These are phyloP conservation scores for Nematocida ironsii DNA, from an alignment of 371 early-diverging fungal species.

Conservation along the genomic window DNA sequence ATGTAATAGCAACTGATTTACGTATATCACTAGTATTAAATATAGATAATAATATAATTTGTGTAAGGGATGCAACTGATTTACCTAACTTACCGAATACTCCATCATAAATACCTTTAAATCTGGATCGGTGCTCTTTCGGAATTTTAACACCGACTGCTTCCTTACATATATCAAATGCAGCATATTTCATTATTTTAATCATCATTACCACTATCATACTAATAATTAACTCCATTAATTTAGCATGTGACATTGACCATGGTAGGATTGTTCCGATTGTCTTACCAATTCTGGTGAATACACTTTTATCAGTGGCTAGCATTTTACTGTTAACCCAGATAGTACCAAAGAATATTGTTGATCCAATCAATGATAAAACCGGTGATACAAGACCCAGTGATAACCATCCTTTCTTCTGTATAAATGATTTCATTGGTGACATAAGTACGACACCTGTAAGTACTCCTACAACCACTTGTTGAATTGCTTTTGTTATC, in stretches of 20 bases:
- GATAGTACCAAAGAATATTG: constrained; percentile 25
- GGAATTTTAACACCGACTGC: constrained; percentile 67
- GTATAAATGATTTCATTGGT: constrained; percentile 63
- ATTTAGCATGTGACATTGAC: background rate
- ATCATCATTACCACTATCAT: constrained; percentile 42
- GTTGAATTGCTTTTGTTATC: constrained; percentile 59
- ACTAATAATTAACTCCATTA: constrained; percentile 4
- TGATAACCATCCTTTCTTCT: constrained; percentile 64
- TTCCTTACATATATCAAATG: constrained; percentile 70
- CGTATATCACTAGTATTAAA: constrained; percentile 61
- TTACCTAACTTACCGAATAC: constrained; percentile 69
- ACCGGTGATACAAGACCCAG: constrained; percentile 67
- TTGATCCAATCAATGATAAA: constrained; percentile 41
- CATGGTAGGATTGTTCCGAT: background rate
- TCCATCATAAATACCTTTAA: constrained; percentile 70
- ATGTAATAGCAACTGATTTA: constrained; percentile 26
- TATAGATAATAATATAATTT: constrained; percentile 56
- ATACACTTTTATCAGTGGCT: background rate
- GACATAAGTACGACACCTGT: constrained; percentile 67
- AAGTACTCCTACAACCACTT: constrained; percentile 59
- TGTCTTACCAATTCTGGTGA: background rate
- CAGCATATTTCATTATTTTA: constrained; percentile 68
- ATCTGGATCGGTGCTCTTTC: constrained; percentile 58
- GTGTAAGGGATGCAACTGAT: constrained; percentile 59
- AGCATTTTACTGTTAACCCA: constrained; percentile 5